These are phyloP conservation scores for Lactarius trivialis DNA, from an alignment of 768 basidiomycete genomes.

Conservation along the genomic window DNA sequence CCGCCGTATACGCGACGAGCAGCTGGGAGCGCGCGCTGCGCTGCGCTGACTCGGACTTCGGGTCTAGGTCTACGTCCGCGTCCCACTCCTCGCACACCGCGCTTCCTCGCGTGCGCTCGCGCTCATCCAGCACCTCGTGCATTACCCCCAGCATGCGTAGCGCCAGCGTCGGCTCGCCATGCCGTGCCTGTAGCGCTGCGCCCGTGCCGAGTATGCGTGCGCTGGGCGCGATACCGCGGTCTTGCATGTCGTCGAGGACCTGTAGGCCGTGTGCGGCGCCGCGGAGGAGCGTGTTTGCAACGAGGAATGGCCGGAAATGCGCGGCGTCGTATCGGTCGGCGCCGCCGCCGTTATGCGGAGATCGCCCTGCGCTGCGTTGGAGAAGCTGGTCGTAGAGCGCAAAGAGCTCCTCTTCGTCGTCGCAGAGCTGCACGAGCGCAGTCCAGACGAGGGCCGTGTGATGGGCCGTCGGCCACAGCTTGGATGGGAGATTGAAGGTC, in stretches of 20 bases:
- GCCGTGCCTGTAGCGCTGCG: constrained; percentile 40
- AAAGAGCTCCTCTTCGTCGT: constrained; percentile 27
- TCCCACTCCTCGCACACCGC: neutral
- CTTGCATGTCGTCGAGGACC: constrained; percentile 49
- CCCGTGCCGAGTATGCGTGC: constrained; percentile 46
- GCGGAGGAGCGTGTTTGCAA: constrained; percentile 31
- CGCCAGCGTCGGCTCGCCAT: constrained; percentile 33
- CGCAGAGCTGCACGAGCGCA: constrained; percentile 26
- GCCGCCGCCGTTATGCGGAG: neutral
- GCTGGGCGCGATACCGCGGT: constrained; percentile 39
- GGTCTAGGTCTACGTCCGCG: neutral
- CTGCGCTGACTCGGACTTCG: neutral
- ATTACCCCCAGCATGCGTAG: constrained; percentile 34
- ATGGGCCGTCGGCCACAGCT: constrained; percentile 30
- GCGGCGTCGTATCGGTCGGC: constrained; percentile 28
- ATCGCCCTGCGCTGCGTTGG: neutral
- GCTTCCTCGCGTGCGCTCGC: neutral
- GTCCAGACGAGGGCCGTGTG: constrained; percentile 35
- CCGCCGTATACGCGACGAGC: neutral
- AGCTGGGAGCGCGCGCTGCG: neutral
- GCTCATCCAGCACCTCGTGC: neutral
- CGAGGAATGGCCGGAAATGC: constrained; percentile 52
- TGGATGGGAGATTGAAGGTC: constrained; percentile 19
- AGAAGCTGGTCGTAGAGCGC: constrained; percentile 42
- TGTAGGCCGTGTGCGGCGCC: constrained; percentile 32